Base-by-base conservation (phyloP, 805 yeast species). In the Blastobotrys chiropterorum region DNA sequence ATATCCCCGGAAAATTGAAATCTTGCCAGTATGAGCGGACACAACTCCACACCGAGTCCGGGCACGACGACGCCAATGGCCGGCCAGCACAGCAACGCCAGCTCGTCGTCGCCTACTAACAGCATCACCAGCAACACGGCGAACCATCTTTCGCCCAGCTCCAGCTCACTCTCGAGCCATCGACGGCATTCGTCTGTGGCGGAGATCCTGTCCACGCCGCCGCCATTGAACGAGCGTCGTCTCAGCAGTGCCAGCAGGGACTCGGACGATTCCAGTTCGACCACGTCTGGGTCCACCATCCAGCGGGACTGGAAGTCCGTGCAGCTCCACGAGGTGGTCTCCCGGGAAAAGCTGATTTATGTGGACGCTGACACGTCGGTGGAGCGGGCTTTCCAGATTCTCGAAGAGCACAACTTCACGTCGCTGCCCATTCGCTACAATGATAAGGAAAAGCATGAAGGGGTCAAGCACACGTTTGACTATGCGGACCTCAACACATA, bases 401-500 rank as follows among this genome's bases (percentile, higher is more conserved):
- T 92, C 62, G 76, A 79, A 30, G 71, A 76, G 31, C 77, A 90
- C 67, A 82, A 85, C 57, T 77, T 94, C 62, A 92, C 97, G 1
- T 85, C 95, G 14, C 72, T 94, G 51, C 98, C 99, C 0, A 94
- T 92, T 15, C 59, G 61, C 21, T 57, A 62, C 31, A 19, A 43
- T 14, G 21, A 44, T 56, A 11, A 43, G 52, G 21, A 40, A 52
- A 16, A 50, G 19, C 22, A 26, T 20, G 43, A 26, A 17, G 44
- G 50, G 8, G 30, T 47, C 20, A 20, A 38, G 48, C 45, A 53
- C 54, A 85, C 96, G 1, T 92, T 92, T 67, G 99, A 94, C 68
- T 94, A 89, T 69, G 79, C 92, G 26, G 97, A 92, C 69, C 76
- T 92, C 67, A 90, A 88, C 62, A 83, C 97, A 11, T 90, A 90